These are phyloP conservation scores for Spongospora subterranea DNA, from an alignment of 208 protist species.

Conservation along the genomic window DNA sequence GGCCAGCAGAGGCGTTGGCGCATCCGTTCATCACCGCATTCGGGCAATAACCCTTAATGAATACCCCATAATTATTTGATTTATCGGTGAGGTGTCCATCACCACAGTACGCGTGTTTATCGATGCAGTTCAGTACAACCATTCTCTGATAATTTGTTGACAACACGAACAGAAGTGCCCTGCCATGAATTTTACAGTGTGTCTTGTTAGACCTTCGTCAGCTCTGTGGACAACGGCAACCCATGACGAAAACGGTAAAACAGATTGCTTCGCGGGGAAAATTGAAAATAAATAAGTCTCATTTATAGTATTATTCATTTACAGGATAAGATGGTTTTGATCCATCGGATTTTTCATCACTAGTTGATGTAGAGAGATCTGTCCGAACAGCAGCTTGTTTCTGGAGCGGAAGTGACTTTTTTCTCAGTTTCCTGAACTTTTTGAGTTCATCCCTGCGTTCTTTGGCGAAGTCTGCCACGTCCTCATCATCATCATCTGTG, in stretches of 20 bases:
- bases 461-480: neutral
- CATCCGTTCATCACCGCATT: conserved; percentile 34
- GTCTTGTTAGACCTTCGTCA: too few relatives aligned
- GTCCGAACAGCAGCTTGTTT: neutral
- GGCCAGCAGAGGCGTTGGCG: neutral
- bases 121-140: neutral
- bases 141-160: neutral
- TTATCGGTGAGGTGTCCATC: neutral
- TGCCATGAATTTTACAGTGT: too few relatives aligned
- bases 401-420: neutral
- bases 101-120: neutral
- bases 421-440: neutral
- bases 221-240: too few relatives aligned
- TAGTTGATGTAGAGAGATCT: neutral
- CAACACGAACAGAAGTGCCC: too few relatives aligned
- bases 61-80: too few relatives aligned
- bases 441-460: neutral
- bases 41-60: too few relatives aligned
- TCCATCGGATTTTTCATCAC: conserved; percentile 12
- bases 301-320: too few relatives aligned
- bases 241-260: too few relatives aligned
- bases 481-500: neutral
- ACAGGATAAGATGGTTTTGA: too few relatives aligned
- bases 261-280: too few relatives aligned
- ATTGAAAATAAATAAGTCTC: too few relatives aligned